phyloP scores from a whole-genome alignment of 2,329 filamentous ascomycete genomes.

The Scedosporium boydii region DNA sequence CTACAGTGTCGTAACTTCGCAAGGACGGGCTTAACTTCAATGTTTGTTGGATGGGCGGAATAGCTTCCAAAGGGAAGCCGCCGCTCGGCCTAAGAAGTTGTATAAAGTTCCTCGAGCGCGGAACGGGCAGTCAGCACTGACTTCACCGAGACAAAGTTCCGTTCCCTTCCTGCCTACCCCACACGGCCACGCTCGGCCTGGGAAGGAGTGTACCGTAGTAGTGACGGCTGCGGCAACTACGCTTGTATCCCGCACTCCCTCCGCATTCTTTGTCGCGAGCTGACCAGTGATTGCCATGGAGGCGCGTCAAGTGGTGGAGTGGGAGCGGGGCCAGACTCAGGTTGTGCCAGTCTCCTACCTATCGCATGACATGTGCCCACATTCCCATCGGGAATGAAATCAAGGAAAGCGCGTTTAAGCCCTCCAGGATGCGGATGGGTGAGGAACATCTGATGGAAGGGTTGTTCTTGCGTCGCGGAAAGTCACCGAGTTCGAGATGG shows the following conservation, averaged over 20 bases:
- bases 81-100: neutral
- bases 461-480: constrained; percentile 1
- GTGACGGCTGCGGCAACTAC: neutral
- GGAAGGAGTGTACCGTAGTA: neutral
- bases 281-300: neutral
- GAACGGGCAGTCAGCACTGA: neutral
- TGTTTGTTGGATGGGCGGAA: neutral
- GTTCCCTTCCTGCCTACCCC: neutral
- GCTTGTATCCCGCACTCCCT: neutral
- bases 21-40: neutral
- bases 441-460: constrained; percentile 2
- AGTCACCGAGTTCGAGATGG: neutral
- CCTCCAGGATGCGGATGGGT: neutral
- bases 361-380: neutral
- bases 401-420: neutral
- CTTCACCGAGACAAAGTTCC: neutral
- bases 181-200: constrained; percentile 6
- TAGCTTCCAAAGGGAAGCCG: neutral
- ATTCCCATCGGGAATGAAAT: neutral
- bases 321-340: neutral
- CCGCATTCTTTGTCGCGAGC: neutral
- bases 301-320: neutral
- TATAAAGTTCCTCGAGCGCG: neutral
- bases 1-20: neutral
- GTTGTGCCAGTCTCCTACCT: neutral